Evolutionary conservation across 768 basidiomycete species (phyloP).

Genomic region (Mycena epipterygia): DNA sequence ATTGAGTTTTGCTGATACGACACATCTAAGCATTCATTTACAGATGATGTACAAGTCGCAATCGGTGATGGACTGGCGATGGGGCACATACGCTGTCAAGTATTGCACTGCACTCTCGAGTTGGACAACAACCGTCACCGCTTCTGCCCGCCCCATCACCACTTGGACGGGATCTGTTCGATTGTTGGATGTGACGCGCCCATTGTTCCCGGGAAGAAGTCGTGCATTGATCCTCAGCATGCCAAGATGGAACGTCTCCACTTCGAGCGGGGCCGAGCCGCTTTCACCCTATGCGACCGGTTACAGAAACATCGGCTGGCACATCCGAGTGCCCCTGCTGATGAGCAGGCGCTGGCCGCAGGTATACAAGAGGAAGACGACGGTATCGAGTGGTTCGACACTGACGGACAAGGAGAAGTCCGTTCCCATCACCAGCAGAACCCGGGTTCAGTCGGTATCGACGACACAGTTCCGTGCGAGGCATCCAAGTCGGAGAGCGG

Average conservation of each 20-base stretch:
- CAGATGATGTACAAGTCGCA: slow-evolving; percentile 17
- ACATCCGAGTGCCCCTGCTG: not conserved
- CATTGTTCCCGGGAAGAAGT: slow-evolving; percentile 9
- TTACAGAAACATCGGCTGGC: slow-evolving; percentile 2
- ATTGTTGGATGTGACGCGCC: slow-evolving; percentile 29
- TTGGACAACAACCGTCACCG: slow-evolving; percentile 33
- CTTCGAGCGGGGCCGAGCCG: not conserved
- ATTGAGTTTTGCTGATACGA: not conserved
- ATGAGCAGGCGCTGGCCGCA: not conserved
- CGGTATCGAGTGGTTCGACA: slow-evolving; percentile 24
- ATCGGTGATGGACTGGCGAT: slow-evolving; percentile 35
- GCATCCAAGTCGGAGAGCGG: slow-evolving; percentile 10
- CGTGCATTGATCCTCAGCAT: slow-evolving; percentile 25
- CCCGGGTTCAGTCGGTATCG: slow-evolving; percentile 31
- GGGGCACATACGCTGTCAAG: slow-evolving; percentile 34
- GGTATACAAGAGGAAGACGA: slow-evolving; percentile 15
- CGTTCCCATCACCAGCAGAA: not conserved
- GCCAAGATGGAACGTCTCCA: slow-evolving; percentile 20
- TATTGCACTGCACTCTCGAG: slow-evolving; percentile 21
- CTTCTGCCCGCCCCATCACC: slow-evolving; percentile 33
- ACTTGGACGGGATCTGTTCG: slow-evolving; percentile 27
- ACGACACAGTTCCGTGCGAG: slow-evolving; percentile 17
- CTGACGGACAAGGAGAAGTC: slow-evolving; percentile 5
- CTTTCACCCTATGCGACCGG: not conserved
- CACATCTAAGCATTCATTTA: not conserved